Base-by-base conservation (phyloP, 352 stramenopile species). In the Phytopythium oedochilum region DNA sequence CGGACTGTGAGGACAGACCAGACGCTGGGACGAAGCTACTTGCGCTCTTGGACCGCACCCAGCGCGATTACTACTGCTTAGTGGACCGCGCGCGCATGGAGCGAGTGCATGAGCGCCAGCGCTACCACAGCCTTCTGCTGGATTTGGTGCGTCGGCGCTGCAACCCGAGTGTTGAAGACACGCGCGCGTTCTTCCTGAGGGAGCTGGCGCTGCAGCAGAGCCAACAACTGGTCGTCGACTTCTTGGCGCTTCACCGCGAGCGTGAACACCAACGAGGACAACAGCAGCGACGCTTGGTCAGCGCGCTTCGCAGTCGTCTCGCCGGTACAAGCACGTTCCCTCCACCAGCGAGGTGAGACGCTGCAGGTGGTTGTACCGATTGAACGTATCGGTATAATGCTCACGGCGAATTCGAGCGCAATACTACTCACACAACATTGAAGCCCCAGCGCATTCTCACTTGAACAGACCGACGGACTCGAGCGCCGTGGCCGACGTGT, bases 161-260 rank as follows among this genome's bases (percentile, higher is more conserved):
- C 69, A 61, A 57, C 69, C 25, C 35, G 23, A 0, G 50, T 31
- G 17, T 34, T 23, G 23, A 48, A 14, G 9, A 0, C 9, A 35
- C 66, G 51, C 71, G 60, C 28, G 42, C 54, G n/a, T 44, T 32
- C 1, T 65, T 61, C 47, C 57, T 72, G 43, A 57, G 71, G n/a
- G 55, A 63, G 15, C 51, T 77, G 5, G 57, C 73, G 8, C 43
- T 38, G 15, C 73, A 70, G 31, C 68, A 74, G 50, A 66, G 71
- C 18, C 53, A 72, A 32, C 68, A 77, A 29, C 57, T 77, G 36
- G 55, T 77, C 59, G 63, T 63, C 57, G 59, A 72, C 52, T 77
- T 74, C 34, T 35, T 53, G 26, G 62, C 69, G 35, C 70, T 77
- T 53, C 62, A 73, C 35, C 70, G 63, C 28, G 68, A 74, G 44